A percentile compares a stretch with the other conserved stretches of the same genome.
Conservation (phyloP, 805 yeast genomes). For the Ogataea salicorniae region DNA sequence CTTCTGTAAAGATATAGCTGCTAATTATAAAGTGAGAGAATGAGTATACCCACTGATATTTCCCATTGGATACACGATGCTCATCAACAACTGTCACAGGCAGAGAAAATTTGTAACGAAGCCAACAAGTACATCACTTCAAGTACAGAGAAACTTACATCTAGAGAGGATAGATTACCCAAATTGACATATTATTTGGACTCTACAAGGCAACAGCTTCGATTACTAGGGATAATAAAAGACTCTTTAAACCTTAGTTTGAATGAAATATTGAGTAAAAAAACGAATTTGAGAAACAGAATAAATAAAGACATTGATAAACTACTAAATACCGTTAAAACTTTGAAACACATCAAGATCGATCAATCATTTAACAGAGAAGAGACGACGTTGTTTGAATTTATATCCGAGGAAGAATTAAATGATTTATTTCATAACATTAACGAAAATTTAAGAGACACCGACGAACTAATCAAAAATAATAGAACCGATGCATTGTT, state of each 20-base stretch:
- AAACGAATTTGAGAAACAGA: conserved; percentile 16
- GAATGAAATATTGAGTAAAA: conserved; percentile 20
- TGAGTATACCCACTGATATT: conserved; percentile 7
- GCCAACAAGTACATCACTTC: conserved; percentile 39
- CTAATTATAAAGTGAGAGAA: neutral
- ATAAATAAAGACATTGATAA: conserved; percentile 28
- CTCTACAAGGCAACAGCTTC: conserved; percentile 44
- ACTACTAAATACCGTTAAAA: conserved; percentile 29
- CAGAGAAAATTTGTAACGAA: conserved; percentile 46
- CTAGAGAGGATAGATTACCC: conserved; percentile 38
- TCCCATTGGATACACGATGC: conserved; percentile 42
- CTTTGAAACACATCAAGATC: conserved; percentile 33
- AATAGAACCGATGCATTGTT: conserved; percentile 25
- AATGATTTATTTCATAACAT: conserved; percentile 30
- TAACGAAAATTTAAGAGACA: conserved; percentile 23
- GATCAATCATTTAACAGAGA: conserved; percentile 28
- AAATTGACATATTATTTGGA: conserved; percentile 39
- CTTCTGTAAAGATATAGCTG: neutral
- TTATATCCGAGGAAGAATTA: conserved; percentile 40
- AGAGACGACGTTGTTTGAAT: conserved; percentile 35
- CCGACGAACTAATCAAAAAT: conserved; percentile 25
- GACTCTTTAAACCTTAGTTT: conserved; percentile 27
- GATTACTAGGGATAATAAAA: conserved; percentile 32
- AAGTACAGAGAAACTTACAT: conserved; percentile 33
- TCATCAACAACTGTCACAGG: conserved; percentile 40